Conservation (phyloP, 2,329 filamentous ascomycete genomes). For the Albophoma yamanashiensis region DNA sequence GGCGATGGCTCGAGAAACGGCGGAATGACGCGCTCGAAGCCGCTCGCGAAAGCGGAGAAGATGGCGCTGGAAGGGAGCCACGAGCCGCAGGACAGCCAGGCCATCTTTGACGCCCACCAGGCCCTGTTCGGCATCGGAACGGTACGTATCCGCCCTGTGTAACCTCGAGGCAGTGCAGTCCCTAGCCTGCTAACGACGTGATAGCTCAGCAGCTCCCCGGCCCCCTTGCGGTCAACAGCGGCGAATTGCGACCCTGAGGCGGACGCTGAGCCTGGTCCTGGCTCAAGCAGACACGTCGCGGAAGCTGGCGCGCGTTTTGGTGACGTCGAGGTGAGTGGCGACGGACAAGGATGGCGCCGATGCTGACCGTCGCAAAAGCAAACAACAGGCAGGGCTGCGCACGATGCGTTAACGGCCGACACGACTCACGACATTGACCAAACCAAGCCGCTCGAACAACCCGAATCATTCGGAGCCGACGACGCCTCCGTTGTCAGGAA, state of each 20-base stretch:
- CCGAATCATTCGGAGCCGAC: neutral
- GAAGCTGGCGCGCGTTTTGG: neutral
- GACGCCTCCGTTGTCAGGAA: neutral
- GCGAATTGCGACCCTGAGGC: neutral
- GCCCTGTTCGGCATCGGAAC: constrained; percentile 25
- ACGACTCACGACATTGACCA: neutral
- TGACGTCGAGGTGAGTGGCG: neutral
- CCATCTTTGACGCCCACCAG: constrained; percentile 25
- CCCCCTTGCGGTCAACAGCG: neutral
- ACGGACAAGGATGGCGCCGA: neutral
- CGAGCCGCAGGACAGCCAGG: constrained; percentile 35
- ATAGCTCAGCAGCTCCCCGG: constrained; percentile 3
- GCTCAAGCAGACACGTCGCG: neutral
- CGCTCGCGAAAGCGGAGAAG: constrained; percentile 16
- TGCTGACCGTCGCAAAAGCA: neutral
- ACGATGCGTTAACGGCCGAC: neutral
- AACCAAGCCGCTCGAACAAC: neutral
- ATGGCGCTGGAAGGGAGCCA: constrained; percentile 17
- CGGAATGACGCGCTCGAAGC: constrained; percentile 17
- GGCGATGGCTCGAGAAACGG: constrained; percentile 8
- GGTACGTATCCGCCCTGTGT: constrained; percentile 20
- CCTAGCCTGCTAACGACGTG: neutral
- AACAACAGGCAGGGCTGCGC: neutral
- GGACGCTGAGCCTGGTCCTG: neutral
- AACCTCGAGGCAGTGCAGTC: neutral